A percentile compares a stretch with the other conserved stretches of the same genome.
phyloP scores from a whole-genome alignment of 1,284 basidiomycete species.

The Rhodotorula sp. region DNA sequence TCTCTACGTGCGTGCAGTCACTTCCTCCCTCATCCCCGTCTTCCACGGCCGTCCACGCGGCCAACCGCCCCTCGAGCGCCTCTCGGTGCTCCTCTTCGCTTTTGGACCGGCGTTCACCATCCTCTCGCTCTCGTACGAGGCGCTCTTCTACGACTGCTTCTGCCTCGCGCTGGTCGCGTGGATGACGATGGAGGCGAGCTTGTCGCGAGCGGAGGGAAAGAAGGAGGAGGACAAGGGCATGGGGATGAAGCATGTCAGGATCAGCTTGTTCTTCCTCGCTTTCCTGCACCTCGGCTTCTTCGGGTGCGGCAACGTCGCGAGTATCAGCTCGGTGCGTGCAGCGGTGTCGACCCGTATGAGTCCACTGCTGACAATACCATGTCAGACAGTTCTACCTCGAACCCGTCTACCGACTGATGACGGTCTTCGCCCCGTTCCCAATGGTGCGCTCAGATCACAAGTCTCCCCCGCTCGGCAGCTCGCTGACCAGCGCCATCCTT shows the following conservation, averaged over 20 bases:
- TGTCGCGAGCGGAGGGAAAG: conserved; percentile 44
- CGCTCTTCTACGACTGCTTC: conserved; percentile 73
- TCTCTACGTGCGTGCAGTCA: background rate
- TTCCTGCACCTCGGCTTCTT: conserved; percentile 87
- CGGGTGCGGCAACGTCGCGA: conserved; percentile 66
- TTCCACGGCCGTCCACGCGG: conserved; percentile 19
- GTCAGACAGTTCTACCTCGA: conserved; percentile 73
- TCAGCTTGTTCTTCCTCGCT: conserved; percentile 78
- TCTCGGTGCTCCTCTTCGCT: conserved; percentile 53
- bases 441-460: conserved; percentile 62
- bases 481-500: too few species aligned
- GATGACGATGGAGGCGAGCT: conserved; percentile 62
- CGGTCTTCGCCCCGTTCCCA: conserved; percentile 80
- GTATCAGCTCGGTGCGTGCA: conserved; percentile 54
- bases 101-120: conserved; percentile 76
- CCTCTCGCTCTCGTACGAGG: conserved; percentile 77
- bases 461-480: background rate
- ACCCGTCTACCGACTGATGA: conserved; percentile 82
- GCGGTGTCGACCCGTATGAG: too few species aligned
- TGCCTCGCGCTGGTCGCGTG: conserved; percentile 64
- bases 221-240: background rate
- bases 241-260: conserved; percentile 60
- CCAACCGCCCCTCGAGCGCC: conserved; percentile 45
- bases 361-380: too few species aligned
- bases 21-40: conserved; percentile 13